These are phyloP conservation scores for Diaporthe sp. DNA, from an alignment of 2,329 filamentous ascomycete species.

Conservation along the genomic window DNA sequence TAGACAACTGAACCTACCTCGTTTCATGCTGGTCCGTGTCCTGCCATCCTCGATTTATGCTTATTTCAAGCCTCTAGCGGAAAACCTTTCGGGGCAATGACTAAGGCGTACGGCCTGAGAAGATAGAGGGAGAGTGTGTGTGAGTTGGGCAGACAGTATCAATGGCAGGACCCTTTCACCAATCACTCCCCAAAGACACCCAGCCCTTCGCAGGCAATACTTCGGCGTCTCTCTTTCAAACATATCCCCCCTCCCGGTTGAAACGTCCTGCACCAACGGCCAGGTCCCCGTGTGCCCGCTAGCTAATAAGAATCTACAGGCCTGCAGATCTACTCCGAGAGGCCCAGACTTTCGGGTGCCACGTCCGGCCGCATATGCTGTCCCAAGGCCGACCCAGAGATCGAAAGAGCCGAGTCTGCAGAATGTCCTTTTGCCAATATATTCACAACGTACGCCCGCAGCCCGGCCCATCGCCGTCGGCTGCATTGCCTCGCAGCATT, in stretches of 20 bases:
- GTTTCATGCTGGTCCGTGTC: conserved; percentile 7
- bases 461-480: not conserved
- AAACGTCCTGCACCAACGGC: not conserved
- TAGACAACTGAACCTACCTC: not conserved
- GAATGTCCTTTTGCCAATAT: no score
- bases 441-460: not conserved
- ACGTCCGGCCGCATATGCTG: not conserved
- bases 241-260: not conserved
- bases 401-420: not conserved
- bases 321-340: not conserved
- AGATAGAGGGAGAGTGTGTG: not conserved
- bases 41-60: not conserved
- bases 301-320: not conserved
- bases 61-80: not conserved
- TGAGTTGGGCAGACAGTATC: not conserved
- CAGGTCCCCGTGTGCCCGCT: not conserved
- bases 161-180: not conserved
- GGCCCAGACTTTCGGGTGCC: not conserved
- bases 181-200: not conserved
- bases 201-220: not conserved
- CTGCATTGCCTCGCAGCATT: not conserved
- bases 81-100: not conserved
- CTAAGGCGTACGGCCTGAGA: not conserved
- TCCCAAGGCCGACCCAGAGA: not conserved
- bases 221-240: not conserved